Evolutionary conservation across 2,329 filamentous ascomycete species (phyloP), one percentile per base, ranked within the genome.

Genomic region (Hypoxylon rubiginosum): DNA sequence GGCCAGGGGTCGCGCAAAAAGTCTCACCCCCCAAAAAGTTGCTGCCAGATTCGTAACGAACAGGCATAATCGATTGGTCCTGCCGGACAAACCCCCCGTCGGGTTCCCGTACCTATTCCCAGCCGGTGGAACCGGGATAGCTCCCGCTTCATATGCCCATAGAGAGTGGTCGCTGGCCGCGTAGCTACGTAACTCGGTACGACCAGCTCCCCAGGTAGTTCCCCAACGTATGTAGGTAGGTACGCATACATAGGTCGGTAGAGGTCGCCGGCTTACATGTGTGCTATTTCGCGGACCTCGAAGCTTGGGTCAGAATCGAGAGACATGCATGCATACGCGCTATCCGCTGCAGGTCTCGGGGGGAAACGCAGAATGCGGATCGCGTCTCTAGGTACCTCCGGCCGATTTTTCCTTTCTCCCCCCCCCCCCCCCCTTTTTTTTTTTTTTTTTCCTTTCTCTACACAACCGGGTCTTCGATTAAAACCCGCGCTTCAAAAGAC

Each of bases 51-150:
- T 56, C 45, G 65, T 58, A 49, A 24, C 13, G 10, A 43, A 39
- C 65, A 65, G 30, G 62, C 65, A 43, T 57, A 34, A 48, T 64
- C 41, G 19, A 67, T 67, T 67, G 64, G 61, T 39, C 53, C n/a
- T 13, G 17, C 26, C 2, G 4, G 11, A 34, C 9, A n/a, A n/a
- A 34, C 32, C 32, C 32, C 32, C 32, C 32, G 26, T 28, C 26
- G 26, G 32, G 32, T n/a, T 34, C 32, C 32, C 32, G 3, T 34
- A 13, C 10, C 28, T 15, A 39, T 41, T 41, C 36, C 36, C 9
- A 17, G 13, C 13, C 19, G 8, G 43, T 45, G 43, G 19, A 21
- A 41, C 39, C 49, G 34, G 60, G 48, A 48, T 48, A 51, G 39
- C 50, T 41, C 43, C 48, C 57, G 41, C 53, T 48, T n/a, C 13